These are phyloP conservation scores for Acanthamoeba castellanii DNA, from an alignment of 208 protist species.

Conservation along the genomic window DNA sequence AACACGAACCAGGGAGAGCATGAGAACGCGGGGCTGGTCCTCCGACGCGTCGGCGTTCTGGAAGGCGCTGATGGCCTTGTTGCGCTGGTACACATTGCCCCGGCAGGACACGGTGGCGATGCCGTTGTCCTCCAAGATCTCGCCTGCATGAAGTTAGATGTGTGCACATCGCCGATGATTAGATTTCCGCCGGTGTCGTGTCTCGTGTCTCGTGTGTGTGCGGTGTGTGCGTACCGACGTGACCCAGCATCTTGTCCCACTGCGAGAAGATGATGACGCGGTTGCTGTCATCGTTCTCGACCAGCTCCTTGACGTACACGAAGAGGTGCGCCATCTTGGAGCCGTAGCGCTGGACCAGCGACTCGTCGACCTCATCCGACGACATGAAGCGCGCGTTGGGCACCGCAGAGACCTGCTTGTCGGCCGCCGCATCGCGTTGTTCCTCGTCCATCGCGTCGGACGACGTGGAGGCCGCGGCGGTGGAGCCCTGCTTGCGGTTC, in stretches of 20 bases:
- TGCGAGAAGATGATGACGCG: conserved; percentile 71
- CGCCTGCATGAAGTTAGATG: neutral
- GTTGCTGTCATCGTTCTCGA: conserved; percentile 39
- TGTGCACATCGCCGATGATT: too few species aligned
- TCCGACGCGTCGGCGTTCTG: neutral
- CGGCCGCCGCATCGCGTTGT: neutral
- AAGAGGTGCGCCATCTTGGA: conserved; percentile 77
- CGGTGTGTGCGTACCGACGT: neutral
- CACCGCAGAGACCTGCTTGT: neutral
- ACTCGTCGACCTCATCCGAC: neutral
- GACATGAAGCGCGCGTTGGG: conserved; percentile 22
- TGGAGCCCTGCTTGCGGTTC: neutral
- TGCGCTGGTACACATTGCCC: conserved; percentile 76
- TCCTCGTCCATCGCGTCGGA: neutral
- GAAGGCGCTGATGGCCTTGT: conserved; percentile 79
- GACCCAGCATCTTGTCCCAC: conserved; percentile 25
- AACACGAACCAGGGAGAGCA: conserved; percentile 73
- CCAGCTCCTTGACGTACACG: conserved; percentile 69
- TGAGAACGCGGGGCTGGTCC: conserved; percentile 54
- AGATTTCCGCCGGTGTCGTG: too few species aligned
- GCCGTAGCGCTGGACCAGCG: conserved; percentile 47
- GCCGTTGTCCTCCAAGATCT: conserved; percentile 43
- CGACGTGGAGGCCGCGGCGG: neutral
- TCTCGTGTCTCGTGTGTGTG: too few species aligned
- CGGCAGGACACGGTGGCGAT: conserved; percentile 66